phyloP scores from a whole-genome alignment of 345 rosid genomes.

The Physaria fendleri region DNA sequence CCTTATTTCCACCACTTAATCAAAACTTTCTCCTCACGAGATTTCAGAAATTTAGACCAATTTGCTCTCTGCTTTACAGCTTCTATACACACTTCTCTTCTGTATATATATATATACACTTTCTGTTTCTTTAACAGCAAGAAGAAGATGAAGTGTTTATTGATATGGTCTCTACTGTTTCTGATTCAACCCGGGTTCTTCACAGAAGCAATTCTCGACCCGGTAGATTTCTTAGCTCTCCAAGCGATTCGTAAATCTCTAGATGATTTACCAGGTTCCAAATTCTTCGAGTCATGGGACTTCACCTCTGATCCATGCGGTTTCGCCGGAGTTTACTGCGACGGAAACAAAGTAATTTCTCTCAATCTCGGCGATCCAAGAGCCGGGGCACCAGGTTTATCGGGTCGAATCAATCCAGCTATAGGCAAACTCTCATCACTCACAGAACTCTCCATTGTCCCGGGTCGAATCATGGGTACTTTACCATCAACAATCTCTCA shows the following conservation, averaged over 20 bases:
- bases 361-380: slow-evolving; percentile 87
- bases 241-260: slow-evolving; percentile 79
- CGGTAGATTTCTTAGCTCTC: slow-evolving; percentile 80
- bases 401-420: slow-evolving; percentile 66
- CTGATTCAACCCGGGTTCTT: slow-evolving; percentile 22
- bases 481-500: slow-evolving; percentile 65
- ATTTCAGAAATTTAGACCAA: slow-evolving; percentile 28
- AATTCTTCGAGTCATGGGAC: slow-evolving; percentile 85
- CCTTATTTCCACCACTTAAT: slow-evolving; percentile 21
- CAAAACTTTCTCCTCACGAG: slow-evolving; percentile 40
- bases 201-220: slow-evolving; percentile 56
- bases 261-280: slow-evolving; percentile 70
- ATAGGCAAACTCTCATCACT: slow-evolving; percentile 74
- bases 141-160: slow-evolving; percentile 14
- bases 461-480: slow-evolving; percentile 69
- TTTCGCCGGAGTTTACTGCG: slow-evolving; percentile 86
- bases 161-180: slow-evolving; percentile 6
- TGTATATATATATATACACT: slow-evolving; percentile 7
- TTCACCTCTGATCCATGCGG: slow-evolving; percentile 96
- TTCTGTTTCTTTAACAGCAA: slow-evolving; percentile 17
- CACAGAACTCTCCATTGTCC: slow-evolving; percentile 69
- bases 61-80: slow-evolving; percentile 22
- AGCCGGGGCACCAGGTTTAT: slow-evolving; percentile 83
- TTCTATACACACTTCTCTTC: not conserved
- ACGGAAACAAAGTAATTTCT: slow-evolving; percentile 51